phyloP scores from a whole-genome alignment of 2,329 filamentous ascomycete genomes.

The Rhinocladiella mackenziei region DNA sequence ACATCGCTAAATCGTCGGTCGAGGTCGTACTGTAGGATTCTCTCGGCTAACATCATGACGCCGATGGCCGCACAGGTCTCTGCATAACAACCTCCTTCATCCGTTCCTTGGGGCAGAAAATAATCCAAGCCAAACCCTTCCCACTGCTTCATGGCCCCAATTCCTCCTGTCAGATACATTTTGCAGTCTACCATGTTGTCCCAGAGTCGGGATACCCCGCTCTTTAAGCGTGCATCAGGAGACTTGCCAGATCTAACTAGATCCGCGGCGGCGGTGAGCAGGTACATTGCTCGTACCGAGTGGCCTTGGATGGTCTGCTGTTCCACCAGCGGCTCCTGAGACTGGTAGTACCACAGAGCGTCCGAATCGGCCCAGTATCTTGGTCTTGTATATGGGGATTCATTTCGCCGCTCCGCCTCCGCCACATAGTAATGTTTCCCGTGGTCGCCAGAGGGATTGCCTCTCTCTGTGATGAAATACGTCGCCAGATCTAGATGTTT shows the following conservation, averaged over 20 bases:
- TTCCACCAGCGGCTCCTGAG: slow-evolving; percentile 52
- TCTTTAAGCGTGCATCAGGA: slow-evolving; percentile 33
- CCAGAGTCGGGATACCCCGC: slow-evolving; percentile 51
- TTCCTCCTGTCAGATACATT: slow-evolving; percentile 60
- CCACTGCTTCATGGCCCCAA: slow-evolving; percentile 56
- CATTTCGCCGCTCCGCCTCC: slow-evolving; percentile 51
- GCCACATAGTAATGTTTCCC: slow-evolving; percentile 53
- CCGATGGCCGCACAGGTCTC: slow-evolving; percentile 60
- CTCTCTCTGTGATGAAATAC: slow-evolving; percentile 58
- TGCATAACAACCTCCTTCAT: slow-evolving; percentile 60
- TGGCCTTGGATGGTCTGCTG: slow-evolving; percentile 57
- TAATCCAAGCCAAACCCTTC: slow-evolving; percentile 59
- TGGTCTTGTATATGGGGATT: slow-evolving; percentile 47
- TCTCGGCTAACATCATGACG: slow-evolving; percentile 58
- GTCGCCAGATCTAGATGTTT: slow-evolving; percentile 47
- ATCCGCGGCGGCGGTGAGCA: slow-evolving; percentile 57
- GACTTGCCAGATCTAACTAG: slow-evolving; percentile 37
- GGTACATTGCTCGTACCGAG: slow-evolving; percentile 58
- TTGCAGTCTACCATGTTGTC: slow-evolving; percentile 58
- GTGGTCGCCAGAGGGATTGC: slow-evolving; percentile 49
- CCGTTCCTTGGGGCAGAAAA: slow-evolving; percentile 55
- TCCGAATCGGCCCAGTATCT: slow-evolving; percentile 36
- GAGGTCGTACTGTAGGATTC: slow-evolving; percentile 53
- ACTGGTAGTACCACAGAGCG: slow-evolving; percentile 52
- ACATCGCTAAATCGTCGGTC: slow-evolving; percentile 54